Conservation (phyloP, 164 flowering plant species). For the Vitis cinerea region DNA sequence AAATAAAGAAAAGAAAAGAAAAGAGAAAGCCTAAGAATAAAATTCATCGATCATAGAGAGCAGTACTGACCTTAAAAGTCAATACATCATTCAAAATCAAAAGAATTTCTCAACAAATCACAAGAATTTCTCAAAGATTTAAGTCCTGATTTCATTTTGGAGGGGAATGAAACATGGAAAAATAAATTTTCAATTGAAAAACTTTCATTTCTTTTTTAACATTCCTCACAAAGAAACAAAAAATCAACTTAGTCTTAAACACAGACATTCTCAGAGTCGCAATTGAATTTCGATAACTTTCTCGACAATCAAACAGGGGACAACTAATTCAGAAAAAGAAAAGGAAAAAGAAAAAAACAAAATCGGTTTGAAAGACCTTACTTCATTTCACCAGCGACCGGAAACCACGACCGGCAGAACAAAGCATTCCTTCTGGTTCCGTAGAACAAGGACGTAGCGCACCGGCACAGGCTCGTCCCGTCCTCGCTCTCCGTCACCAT, state of each 20-base stretch:
- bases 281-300: neutral
- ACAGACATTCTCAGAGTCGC: too few relatives aligned
- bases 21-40: too few relatives aligned
- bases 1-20: too few relatives aligned
- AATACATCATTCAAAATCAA: too few relatives aligned
- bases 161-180: too few relatives aligned
- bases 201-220: neutral
- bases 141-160: too few relatives aligned
- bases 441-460: constrained; percentile 54
- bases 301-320: neutral
- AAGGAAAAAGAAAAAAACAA: neutral
- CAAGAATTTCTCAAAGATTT: too few relatives aligned
- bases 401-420: constrained; percentile 87
- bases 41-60: too few relatives aligned
- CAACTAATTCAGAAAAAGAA: neutral
- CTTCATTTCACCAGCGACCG: constrained; percentile 61
- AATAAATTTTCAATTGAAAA: neutral
- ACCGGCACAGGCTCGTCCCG: constrained; percentile 29
- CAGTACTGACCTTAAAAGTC: too few relatives aligned
- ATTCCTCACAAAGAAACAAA: neutral
- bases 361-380: constrained; percentile 22
- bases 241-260: neutral
- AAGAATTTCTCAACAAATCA: too few relatives aligned
- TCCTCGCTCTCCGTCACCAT: constrained; percentile 40
- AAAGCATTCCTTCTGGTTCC: constrained; percentile 67